Evolutionary conservation across 805 yeast genomes (phyloP), one percentile per base, ranked within the genome.

Genomic region (Hanseniaspora clermontiae): DNA sequence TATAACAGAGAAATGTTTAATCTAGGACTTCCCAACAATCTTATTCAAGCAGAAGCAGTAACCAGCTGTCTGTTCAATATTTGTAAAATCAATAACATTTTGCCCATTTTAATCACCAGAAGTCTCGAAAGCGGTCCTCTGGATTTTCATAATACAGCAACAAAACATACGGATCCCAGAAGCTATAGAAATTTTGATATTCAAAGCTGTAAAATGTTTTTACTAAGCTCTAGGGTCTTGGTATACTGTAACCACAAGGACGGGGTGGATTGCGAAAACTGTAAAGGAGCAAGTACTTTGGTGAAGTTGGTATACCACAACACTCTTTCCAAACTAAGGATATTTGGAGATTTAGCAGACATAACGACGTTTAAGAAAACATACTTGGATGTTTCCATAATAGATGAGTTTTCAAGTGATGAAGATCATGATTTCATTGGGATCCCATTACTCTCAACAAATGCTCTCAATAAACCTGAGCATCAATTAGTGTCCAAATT

Each of bases 111-210:
- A 11, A 38, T 39, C n/a, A 46, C 49, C 6, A 32, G 29, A 7
- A n/a, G 34, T 19, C 9, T 32, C 3, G n/a, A 31, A 11, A 17
- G 27, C 11, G n/a, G 27, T 10, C 6, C 29, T 19, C 12, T 19
- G 17, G 8, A 19, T 12, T 46, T 8, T 17, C 19, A 31, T 14
- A 45, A 12, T 9, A 14, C 27, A 5, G 14, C 14, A n/a, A 4
- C 49, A 32, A 20, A 38, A 39, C 48, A 43, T 5, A 9, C 27
- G 2, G 73, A 77, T 45, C 93, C 95, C 4, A 81, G 87, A 6
- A 80, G 87, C 3, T 74, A 89, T 55, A 76, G 97, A 60, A 87
- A 90, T 65, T 90, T 89, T 68, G 88, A 86, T 64, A 80, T 85
- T 57, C 97, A 91, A 69, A 84, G 82, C 19, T 77, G 88, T n/a